Conservation (phyloP, 345 rosid species). For the Salix caprea region DNA sequence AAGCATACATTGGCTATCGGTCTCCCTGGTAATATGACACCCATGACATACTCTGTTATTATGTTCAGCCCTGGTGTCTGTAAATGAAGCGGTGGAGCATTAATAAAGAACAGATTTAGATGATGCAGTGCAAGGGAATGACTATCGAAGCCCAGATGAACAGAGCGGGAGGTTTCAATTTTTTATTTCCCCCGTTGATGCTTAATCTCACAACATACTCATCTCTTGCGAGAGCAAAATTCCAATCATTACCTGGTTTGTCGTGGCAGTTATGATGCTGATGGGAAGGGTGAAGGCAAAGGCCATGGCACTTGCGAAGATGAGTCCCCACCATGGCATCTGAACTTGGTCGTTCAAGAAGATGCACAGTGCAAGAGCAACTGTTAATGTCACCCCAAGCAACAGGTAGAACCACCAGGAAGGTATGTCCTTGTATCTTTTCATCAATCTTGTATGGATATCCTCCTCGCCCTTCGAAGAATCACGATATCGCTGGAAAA, state of each 20-base stretch:
- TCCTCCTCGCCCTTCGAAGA: conserved; percentile 71
- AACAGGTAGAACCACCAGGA: conserved; percentile 72
- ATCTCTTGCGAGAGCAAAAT: neutral
- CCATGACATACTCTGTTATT: conserved; percentile 87
- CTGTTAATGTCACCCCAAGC: conserved; percentile 42
- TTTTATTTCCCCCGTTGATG: too few species aligned
- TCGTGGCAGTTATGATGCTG: conserved; percentile 83
- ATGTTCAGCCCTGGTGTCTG: conserved; percentile 90
- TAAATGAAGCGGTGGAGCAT: neutral
- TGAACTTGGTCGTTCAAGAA: conserved; percentile 71
- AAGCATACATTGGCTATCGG: conserved; percentile 93
- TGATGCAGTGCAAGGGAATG: neutral
- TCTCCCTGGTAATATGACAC: conserved; percentile 72
- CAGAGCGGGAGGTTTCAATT: neutral
- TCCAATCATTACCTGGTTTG: conserved; percentile 59
- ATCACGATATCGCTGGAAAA: conserved; percentile 47
- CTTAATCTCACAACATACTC: too few species aligned
- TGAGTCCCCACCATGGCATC: conserved; percentile 96
- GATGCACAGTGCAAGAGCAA: conserved; percentile 58
- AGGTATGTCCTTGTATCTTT: conserved; percentile 75
- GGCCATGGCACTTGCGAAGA: conserved; percentile 69
- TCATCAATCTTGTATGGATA: conserved; percentile 78
- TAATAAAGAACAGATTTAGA: neutral
- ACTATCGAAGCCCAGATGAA: neutral
- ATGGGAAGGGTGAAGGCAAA: conserved; percentile 79